These are phyloP conservation scores for Botrytis cinerea DNA, from an alignment of 2,329 filamentous ascomycete genomes.

Conservation along the genomic window DNA sequence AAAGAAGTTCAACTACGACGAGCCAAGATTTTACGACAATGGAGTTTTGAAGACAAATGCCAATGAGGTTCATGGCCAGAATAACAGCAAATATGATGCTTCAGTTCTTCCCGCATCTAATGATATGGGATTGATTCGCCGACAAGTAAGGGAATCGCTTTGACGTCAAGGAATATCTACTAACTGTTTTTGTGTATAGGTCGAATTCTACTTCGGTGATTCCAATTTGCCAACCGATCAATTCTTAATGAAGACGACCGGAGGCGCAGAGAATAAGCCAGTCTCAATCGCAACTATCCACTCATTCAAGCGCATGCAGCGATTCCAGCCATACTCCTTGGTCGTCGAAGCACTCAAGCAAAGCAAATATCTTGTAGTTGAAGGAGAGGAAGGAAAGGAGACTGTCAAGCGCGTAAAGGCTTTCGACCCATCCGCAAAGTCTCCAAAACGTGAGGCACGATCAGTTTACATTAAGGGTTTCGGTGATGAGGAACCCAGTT, in stretches of 20 bases:
- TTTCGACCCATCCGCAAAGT: slow-evolving; percentile 53
- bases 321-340: slow-evolving; percentile 84
- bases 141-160: slow-evolving; percentile 52
- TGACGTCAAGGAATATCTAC: slow-evolving; percentile 7
- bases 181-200: slow-evolving; percentile 50
- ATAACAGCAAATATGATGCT: slow-evolving; percentile 58
- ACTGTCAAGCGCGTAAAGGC: slow-evolving; percentile 75
- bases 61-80: slow-evolving; percentile 37
- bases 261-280: slow-evolving; percentile 77
- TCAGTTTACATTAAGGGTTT: slow-evolving; percentile 96
- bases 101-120: slow-evolving; percentile 56
- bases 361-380: slow-evolving; percentile 71
- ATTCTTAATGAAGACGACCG: slow-evolving; percentile 78
- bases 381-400: slow-evolving; percentile 73
- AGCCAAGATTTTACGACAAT: slow-evolving; percentile 29
- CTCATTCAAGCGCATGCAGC: slow-evolving; percentile 93
- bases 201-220: slow-evolving; percentile 95
- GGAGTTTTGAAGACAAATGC: slow-evolving; percentile 36
- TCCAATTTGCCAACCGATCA: slow-evolving; percentile 87
- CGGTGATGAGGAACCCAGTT: slow-evolving; percentile 76
- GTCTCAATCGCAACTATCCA: slow-evolving; percentile 76
- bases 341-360: slow-evolving; percentile 81
- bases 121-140: slow-evolving; percentile 66
- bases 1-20: slow-evolving; percentile 21
- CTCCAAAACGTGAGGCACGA: slow-evolving; percentile 65